Evolutionary conservation across 1,139 yeast species (phyloP).

Genomic region (Debaryomyces singareniensis): DNA sequence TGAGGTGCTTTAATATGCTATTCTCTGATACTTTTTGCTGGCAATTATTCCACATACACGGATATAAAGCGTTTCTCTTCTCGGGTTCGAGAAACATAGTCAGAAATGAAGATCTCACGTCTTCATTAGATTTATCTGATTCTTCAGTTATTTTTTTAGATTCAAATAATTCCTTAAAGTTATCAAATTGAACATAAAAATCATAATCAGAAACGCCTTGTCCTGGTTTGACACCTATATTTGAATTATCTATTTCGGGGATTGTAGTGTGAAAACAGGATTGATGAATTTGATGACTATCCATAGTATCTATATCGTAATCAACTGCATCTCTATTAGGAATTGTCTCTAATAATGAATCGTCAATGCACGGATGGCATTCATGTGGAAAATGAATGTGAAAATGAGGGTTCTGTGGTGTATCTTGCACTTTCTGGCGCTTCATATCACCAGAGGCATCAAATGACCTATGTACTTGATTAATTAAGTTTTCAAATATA

Average conservation of each 20-base stretch:
- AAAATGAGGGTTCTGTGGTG: conserved; percentile 8
- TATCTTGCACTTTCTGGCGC: conserved; percentile 1
- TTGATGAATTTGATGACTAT: conserved; percentile 29
- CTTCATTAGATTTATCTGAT: neutral
- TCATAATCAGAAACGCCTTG: conserved; percentile 30
- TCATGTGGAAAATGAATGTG: conserved; percentile 31
- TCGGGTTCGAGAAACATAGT: conserved; percentile 1
- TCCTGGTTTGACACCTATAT: conserved; percentile 1
- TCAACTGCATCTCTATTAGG: neutral
- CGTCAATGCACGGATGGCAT: conserved; percentile 21
- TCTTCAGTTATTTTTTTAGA: neutral
- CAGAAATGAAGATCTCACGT: neutral
- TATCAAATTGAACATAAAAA: conserved; percentile 37
- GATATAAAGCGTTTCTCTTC: conserved; percentile 6
- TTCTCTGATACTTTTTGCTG: conserved; percentile 32
- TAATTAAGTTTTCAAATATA: conserved; percentile 30
- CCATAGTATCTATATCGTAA: neutral
- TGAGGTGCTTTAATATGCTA: conserved; percentile 50
- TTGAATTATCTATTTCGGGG: conserved; percentile 15
- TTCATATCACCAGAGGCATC: conserved; percentile 4
- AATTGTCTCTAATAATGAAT: neutral
- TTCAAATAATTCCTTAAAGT: conserved; percentile 18
- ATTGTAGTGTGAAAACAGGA: conserved; percentile 42
- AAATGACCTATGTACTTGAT: conserved; percentile 24
- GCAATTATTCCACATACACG: conserved; percentile 59